Conservation (phyloP, 768 basidiomycete species). For the Collybiopsis confluens region DNA sequence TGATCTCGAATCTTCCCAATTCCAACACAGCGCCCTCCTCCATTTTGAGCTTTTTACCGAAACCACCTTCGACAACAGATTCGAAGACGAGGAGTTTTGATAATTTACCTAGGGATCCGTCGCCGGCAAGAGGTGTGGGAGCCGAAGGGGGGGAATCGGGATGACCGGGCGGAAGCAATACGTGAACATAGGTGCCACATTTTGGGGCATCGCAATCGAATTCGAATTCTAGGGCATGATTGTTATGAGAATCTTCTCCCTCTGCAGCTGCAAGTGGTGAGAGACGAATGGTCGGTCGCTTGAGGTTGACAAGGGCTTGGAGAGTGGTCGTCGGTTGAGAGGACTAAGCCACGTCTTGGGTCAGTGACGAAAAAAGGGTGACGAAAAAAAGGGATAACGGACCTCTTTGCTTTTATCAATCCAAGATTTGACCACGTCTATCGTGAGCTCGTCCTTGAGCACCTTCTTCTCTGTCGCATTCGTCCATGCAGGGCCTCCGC, state of each 20-base stretch:
- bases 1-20: conserved; percentile 66
- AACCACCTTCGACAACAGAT: conserved; percentile 75
- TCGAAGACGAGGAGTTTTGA: conserved; percentile 58
- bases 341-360: conserved; percentile 42
- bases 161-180: conserved; percentile 64
- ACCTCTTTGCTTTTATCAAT: conserved; percentile 87
- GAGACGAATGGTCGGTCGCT: conserved; percentile 80
- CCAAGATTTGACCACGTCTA: conserved; percentile 80
- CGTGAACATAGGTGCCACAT: conserved; percentile 75
- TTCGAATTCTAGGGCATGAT: conserved; percentile 84
- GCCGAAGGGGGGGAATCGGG: conserved; percentile 40
- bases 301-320: conserved; percentile 92
- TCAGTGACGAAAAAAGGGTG: conserved; percentile 7
- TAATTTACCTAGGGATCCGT: conserved; percentile 27
- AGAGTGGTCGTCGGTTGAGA: conserved; percentile 88
- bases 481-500: conserved; percentile 69
- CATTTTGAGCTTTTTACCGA: conserved; percentile 66
- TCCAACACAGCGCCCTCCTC: conserved; percentile 80
- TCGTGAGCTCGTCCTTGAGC: conserved; percentile 67
- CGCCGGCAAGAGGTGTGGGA: conserved; percentile 21
- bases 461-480: conserved; percentile 57
- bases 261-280: conserved; percentile 53
- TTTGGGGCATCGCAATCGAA: conserved; percentile 90
- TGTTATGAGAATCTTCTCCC: conserved; percentile 39
- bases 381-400: conserved; percentile 19